Percentiles rank a stretch among this genome's conserved stretches.
Evolutionary conservation across 176 grass and related monocot genomes (phyloP).

Genomic region (Phragmites australis): DNA sequence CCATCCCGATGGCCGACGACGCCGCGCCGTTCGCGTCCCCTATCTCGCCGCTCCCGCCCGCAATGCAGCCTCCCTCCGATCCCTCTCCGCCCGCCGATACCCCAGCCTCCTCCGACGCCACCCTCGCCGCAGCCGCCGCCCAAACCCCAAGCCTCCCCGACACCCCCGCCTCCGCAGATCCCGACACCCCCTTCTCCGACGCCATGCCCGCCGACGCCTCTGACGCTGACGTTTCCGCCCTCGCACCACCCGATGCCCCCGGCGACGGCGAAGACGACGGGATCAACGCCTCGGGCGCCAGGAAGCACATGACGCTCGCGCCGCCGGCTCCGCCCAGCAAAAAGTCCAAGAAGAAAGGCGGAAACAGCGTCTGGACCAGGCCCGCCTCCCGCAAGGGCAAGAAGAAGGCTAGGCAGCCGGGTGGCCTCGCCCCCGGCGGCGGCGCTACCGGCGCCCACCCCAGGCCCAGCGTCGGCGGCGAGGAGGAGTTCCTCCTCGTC

Average conservation of each 20-base stretch:
- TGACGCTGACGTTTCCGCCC: constrained; percentile 31
- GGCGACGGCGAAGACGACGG: constrained; percentile 40
- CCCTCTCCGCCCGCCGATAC: constrained; percentile 19
- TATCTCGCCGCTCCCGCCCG: neutral
- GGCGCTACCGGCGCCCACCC: constrained; percentile 22
- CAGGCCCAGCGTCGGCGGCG: constrained; percentile 10
- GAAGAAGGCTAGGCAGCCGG: constrained; percentile 62
- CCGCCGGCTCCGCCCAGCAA: constrained; percentile 48
- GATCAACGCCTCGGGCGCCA: constrained; percentile 27
- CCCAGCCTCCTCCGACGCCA: neutral
- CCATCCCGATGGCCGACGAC: neutral
- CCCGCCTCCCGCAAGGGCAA: constrained; percentile 80
- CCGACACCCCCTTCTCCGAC: constrained; percentile 42
- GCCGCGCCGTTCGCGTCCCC: neutral
- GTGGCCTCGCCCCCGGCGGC: neutral
- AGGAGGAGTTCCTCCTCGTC: constrained; percentile 75
- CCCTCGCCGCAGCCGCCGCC: constrained; percentile 20
- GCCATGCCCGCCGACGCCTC: constrained; percentile 36
- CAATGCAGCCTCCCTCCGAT: neutral
- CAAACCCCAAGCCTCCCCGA: constrained; percentile 41
- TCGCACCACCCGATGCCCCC: neutral
- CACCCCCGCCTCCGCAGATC: constrained; percentile 40
- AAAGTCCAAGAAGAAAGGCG: constrained; percentile 86
- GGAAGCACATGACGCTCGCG: constrained; percentile 45
- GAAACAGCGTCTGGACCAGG: constrained; percentile 75